Evolutionary conservation across 2,329 filamentous ascomycete genomes (phyloP).

Genomic region (Epichloe amarillans): DNA sequence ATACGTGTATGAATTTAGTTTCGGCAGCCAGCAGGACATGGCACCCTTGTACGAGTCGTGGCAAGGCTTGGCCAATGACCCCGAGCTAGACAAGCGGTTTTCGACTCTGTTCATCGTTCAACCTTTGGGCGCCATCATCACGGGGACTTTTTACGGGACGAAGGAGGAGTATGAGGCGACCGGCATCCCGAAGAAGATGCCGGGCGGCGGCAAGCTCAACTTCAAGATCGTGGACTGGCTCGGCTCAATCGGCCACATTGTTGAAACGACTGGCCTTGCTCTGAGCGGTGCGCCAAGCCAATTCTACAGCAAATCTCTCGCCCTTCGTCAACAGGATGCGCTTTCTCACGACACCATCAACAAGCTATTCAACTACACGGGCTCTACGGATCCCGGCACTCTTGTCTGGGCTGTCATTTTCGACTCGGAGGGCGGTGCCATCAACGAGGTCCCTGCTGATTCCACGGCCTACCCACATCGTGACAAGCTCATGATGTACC

Average conservation of each 20-base stretch:
- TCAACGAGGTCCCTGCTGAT: slow-evolving; percentile 39
- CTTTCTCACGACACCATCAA: slow-evolving; percentile 32
- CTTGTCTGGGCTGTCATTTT: slow-evolving; percentile 49
- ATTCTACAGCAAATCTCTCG: slow-evolving; percentile 46
- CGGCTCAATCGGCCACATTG: slow-evolving; percentile 39
- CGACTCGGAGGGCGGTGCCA: slow-evolving; percentile 46
- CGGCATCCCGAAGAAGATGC: slow-evolving; percentile 35
- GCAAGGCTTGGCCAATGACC: slow-evolving; percentile 43
- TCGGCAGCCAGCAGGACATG: slow-evolving; percentile 33
- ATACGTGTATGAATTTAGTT: slow-evolving; percentile 41
- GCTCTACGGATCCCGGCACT: slow-evolving; percentile 33
- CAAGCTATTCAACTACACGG: slow-evolving; percentile 40
- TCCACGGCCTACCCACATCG: slow-evolving; percentile 50
- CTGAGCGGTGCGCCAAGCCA: slow-evolving; percentile 31
- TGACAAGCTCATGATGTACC: slow-evolving; percentile 50
- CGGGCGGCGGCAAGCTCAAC: slow-evolving; percentile 24
- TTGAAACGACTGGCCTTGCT: slow-evolving; percentile 33
- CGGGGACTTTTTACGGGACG: slow-evolving; percentile 48
- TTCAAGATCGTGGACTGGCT: slow-evolving; percentile 50
- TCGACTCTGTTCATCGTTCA: slow-evolving; percentile 42
- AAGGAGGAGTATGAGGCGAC: slow-evolving; percentile 39
- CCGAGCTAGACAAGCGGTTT: slow-evolving; percentile 43
- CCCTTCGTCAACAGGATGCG: slow-evolving; percentile 34
- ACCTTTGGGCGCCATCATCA: slow-evolving; percentile 40
- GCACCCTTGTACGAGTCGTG: slow-evolving; percentile 39